Conservation (phyloP, 495 filamentous ascomycete genomes). For the Annulohypoxylon nitens region DNA sequence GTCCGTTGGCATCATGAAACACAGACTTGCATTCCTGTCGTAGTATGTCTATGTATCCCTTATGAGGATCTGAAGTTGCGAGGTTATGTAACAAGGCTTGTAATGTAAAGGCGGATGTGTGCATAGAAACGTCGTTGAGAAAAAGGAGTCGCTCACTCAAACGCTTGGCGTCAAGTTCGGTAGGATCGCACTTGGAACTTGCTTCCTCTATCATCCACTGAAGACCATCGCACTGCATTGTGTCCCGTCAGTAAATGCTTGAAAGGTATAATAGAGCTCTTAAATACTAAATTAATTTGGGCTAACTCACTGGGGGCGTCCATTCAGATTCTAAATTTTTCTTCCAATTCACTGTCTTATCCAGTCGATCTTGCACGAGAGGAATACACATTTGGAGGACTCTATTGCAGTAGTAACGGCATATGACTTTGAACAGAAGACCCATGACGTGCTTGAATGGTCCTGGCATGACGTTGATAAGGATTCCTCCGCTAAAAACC, state of each 20-base stretch:
- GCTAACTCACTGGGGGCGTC: background rate
- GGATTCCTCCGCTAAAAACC: background rate
- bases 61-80: background rate
- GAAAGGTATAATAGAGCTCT: too few species aligned
- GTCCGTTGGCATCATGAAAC: background rate
- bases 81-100: background rate
- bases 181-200: background rate
- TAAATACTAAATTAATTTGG: too few species aligned
- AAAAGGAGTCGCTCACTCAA: background rate
- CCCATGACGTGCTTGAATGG: too few species aligned
- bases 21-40: background rate
- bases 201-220: background rate
- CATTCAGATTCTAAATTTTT: too few species aligned
- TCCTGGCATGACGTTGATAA: background rate
- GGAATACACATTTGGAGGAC: background rate
- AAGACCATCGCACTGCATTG: background rate
- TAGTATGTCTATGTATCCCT: background rate
- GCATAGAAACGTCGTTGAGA: background rate
- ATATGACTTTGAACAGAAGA: too few species aligned
- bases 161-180: background rate
- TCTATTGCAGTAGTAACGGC: background rate
- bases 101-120: background rate
- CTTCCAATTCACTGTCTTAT: background rate
- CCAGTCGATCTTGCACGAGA: background rate
- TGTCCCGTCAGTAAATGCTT: too few species aligned